phyloP scores from a whole-genome alignment of 176 grass and related monocot genomes.

The Lolium perenne region DNA sequence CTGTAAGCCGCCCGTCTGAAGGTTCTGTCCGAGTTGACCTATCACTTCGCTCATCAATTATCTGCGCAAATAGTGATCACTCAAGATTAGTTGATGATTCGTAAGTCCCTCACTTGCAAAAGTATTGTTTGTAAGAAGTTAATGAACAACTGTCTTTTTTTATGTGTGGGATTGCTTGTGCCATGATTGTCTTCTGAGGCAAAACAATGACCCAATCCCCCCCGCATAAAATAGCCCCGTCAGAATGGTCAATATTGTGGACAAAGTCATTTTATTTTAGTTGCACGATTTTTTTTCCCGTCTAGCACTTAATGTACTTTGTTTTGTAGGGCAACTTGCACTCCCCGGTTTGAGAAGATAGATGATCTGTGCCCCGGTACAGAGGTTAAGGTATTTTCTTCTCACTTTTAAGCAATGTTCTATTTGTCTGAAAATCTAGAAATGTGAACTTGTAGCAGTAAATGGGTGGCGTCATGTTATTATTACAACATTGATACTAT shows the following conservation, averaged over 20 bases:
- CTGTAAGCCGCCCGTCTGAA: constrained; percentile 68
- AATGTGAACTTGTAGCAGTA: not conserved
- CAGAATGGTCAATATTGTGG: not conserved
- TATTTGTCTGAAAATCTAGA: constrained; percentile 6
- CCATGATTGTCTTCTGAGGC: not conserved
- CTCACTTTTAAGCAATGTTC: not conserved
- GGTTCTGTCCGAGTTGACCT: constrained; percentile 82
- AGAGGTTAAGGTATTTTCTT: constrained; percentile 72
- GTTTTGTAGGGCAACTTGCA: constrained; percentile 54
- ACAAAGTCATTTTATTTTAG: not conserved
- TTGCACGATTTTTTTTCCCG: not conserved
- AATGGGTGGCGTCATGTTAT: not conserved
- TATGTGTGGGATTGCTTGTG: not conserved
- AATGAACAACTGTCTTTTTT: not conserved
- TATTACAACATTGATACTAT: not conserved
- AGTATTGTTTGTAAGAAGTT: not conserved
- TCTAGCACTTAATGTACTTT: constrained; percentile 6
- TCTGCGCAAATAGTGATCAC: constrained; percentile 34
- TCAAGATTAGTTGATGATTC: constrained; percentile 38
- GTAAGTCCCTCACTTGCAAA: constrained; percentile 59
- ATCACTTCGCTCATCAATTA: constrained; percentile 73
- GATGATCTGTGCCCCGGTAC: constrained; percentile 62
- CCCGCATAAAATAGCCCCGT: constrained; percentile 1
- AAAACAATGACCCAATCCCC: not conserved
- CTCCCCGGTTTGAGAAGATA: constrained; percentile 57